These are phyloP conservation scores for Tylopilus sp. DNA, from an alignment of 768 basidiomycete species.

Conservation along the genomic window DNA sequence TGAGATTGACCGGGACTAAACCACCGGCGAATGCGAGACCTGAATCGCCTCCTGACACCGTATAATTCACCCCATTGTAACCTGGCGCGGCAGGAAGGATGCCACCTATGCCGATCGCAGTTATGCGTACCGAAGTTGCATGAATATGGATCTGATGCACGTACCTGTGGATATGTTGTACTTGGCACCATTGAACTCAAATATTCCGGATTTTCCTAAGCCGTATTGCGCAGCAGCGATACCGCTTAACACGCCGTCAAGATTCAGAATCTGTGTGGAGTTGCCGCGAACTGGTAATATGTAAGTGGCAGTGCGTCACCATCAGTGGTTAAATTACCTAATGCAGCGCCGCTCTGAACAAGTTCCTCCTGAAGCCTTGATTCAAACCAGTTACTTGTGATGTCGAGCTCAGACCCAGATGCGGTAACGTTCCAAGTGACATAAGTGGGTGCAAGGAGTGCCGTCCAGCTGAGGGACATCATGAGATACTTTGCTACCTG, in stretches of 20 bases:
- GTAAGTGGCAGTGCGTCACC: no score
- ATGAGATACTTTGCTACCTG: background rate
- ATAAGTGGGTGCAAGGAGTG: conserved; percentile 7
- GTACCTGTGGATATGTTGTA: conserved; percentile 16
- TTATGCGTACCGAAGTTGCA: background rate
- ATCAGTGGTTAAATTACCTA: background rate
- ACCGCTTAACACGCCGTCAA: conserved; percentile 11
- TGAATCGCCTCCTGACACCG: background rate
- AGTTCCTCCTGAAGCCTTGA: background rate
- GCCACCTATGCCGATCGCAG: conserved; percentile 3
- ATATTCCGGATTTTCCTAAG: conserved; percentile 4
- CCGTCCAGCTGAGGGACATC: conserved; percentile 8
- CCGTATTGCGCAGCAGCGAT: conserved; percentile 11
- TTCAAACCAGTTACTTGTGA: conserved; percentile 4
- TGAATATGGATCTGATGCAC: background rate
- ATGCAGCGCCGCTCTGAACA: background rate
- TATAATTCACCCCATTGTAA: background rate
- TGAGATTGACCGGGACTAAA: conserved; percentile 1
- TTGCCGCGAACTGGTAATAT: conserved; percentile 8
- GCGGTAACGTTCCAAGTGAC: background rate
- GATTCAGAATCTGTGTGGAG: conserved; percentile 9
- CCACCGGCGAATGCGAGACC: conserved; percentile 2
- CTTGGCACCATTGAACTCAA: conserved; percentile 14
- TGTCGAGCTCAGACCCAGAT: conserved; percentile 6
- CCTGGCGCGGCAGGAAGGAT: conserved; percentile 3